These are phyloP conservation scores for Fusarium proliferatum DNA, from an alignment of 2,329 filamentous ascomycete species.

Conservation along the genomic window DNA sequence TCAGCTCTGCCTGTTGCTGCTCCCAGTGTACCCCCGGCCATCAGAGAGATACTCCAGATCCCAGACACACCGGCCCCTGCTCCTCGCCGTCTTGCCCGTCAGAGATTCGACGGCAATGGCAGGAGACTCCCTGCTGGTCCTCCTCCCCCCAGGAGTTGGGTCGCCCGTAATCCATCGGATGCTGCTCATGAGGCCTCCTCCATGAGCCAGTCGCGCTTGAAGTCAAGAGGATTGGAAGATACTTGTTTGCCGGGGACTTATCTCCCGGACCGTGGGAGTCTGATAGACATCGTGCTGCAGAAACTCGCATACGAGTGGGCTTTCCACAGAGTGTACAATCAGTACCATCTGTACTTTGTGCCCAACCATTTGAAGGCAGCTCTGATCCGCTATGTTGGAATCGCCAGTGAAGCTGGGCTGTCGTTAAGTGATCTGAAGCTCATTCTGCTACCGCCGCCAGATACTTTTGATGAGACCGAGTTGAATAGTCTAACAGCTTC, in stretches of 20 bases:
- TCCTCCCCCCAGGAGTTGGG: constrained; percentile 69
- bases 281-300: constrained; percentile 64
- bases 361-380: constrained; percentile 64
- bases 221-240: constrained; percentile 24
- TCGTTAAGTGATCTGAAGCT: constrained; percentile 62
- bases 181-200: constrained; percentile 23
- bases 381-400: constrained; percentile 63
- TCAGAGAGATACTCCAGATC: constrained; percentile 69
- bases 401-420: constrained; percentile 58
- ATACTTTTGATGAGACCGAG: constrained; percentile 43
- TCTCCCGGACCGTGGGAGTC: constrained; percentile 57
- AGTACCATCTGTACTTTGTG: constrained; percentile 66
- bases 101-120: constrained; percentile 58
- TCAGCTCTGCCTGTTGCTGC: constrained; percentile 47
- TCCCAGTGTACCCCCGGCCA: constrained; percentile 68
- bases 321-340: constrained; percentile 65
- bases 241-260: constrained; percentile 58
- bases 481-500: constrained; percentile 39
- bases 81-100: constrained; percentile 58
- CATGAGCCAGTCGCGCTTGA: constrained; percentile 39
- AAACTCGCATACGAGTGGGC: constrained; percentile 66
- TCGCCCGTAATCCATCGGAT: constrained; percentile 42
- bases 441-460: constrained; percentile 54
- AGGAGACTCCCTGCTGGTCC: constrained; percentile 67
- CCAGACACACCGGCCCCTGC: constrained; percentile 65